These are phyloP conservation scores for Penicillium cinerascens DNA, from an alignment of 495 filamentous ascomycete genomes.

Conservation along the genomic window DNA sequence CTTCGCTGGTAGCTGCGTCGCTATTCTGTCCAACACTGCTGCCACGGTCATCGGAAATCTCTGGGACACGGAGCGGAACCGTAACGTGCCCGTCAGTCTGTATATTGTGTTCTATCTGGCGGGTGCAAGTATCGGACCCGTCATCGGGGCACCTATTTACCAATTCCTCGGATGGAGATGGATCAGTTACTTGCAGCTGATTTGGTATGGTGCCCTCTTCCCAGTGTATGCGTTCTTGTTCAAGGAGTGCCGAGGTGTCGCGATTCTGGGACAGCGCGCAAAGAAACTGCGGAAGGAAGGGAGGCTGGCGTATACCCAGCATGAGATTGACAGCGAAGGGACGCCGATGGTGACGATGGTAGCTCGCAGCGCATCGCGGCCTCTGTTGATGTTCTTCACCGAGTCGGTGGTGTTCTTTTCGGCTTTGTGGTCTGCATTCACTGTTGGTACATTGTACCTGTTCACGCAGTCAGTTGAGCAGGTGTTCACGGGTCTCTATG, in stretches of 20 bases:
- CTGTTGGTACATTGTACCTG: slow-evolving; percentile 49
- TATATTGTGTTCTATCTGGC: slow-evolving; percentile 43
- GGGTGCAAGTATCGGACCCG: slow-evolving; percentile 46
- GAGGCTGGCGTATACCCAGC: slow-evolving; percentile 29
- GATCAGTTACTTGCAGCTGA: slow-evolving; percentile 49
- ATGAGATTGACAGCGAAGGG: slow-evolving; percentile 33
- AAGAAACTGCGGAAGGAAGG: slow-evolving; percentile 28
- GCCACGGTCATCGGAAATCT: slow-evolving; percentile 48
- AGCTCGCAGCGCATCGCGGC: slow-evolving; percentile 31
- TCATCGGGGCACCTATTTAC: slow-evolving; percentile 43
- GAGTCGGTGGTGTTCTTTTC: slow-evolving; percentile 52
- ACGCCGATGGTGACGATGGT: slow-evolving; percentile 21
- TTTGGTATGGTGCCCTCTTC: slow-evolving; percentile 39
- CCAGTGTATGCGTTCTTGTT: slow-evolving; percentile 39
- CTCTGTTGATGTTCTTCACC: slow-evolving; percentile 46
- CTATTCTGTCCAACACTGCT: slow-evolving; percentile 44
- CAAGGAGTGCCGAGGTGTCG: slow-evolving; percentile 39
- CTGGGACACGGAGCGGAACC: slow-evolving; percentile 35
- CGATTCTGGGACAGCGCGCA: slow-evolving; percentile 37
- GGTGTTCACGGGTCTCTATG: slow-evolving; percentile 34
- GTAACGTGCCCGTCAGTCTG: slow-evolving; percentile 45
- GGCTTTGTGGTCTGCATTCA: slow-evolving; percentile 50
- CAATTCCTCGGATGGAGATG: slow-evolving; percentile 44
- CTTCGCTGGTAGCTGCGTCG: slow-evolving; percentile 46
- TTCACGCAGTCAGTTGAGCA: slow-evolving; percentile 45